Evolutionary conservation across 805 yeast species (phyloP).

Genomic region (Candida cerambycidarum): DNA sequence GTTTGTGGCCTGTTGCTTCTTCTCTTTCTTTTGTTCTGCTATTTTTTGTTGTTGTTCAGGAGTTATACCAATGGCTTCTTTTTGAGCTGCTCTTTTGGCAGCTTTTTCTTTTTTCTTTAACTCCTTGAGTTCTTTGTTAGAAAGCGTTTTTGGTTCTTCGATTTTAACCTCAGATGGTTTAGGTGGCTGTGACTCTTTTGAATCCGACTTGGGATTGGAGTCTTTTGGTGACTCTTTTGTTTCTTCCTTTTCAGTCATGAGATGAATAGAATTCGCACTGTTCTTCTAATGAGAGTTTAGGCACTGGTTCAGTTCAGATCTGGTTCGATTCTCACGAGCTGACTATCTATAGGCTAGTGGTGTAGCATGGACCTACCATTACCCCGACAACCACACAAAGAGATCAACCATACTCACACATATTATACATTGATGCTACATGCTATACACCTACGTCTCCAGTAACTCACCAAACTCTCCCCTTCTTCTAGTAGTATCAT

Average conservation of each 20-base stretch:
- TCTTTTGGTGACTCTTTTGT: too few species aligned
- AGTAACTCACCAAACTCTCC: constrained; percentile 63
- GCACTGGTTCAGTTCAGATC: too few species aligned
- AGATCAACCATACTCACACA: too few species aligned
- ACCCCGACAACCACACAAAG: too few species aligned
- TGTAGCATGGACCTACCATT: too few species aligned
- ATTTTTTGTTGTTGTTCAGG: constrained; percentile 44
- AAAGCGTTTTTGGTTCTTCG: constrained; percentile 25
- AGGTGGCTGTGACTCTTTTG: too few species aligned
- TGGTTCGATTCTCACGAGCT: too few species aligned
- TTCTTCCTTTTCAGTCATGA: constrained; percentile 1
- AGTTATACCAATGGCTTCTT: constrained; percentile 62
- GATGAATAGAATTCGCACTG: too few species aligned
- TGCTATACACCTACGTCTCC: constrained; percentile 13
- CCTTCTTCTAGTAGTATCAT: constrained; percentile 87
- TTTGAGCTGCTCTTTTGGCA: constrained; percentile 87
- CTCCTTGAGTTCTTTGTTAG: constrained; percentile 85
- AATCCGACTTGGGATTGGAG: neutral
- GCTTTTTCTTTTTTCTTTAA: constrained; percentile 87
- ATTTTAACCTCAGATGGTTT: neutral
- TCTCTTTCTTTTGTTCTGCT: constrained; percentile 44
- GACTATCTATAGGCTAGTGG: too few species aligned
- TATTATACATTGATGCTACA: too few species aligned
- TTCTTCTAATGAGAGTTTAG: too few species aligned
- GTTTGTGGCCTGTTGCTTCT: constrained; percentile 45